Percentiles rank a stretch among this genome's conserved stretches.
These are phyloP conservation scores for Xylaria palmicola DNA, from an alignment of 495 filamentous ascomycete species.

Conservation along the genomic window DNA sequence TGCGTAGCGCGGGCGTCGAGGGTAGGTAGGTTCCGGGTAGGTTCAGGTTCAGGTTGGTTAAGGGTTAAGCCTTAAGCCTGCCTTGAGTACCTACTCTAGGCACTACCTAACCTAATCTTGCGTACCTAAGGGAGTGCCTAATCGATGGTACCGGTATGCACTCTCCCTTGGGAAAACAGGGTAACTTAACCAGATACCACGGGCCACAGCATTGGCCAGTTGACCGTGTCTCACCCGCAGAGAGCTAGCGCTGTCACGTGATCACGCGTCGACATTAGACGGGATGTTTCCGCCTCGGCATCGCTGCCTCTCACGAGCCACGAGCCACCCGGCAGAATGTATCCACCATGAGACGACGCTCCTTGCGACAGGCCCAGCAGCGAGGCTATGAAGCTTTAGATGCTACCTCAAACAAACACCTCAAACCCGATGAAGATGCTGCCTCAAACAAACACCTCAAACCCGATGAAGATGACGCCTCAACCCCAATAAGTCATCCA, in stretches of 20 bases:
- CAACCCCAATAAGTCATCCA: background rate
- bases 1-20: too few species aligned
- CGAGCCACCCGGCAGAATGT: background rate
- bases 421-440: background rate
- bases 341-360: conserved; percentile 16
- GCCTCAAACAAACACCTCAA: background rate
- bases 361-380: conserved; percentile 3
- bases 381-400: background rate
- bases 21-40: background rate
- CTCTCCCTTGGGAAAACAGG: too few species aligned
- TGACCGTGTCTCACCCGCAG: too few species aligned
- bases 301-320: background rate
- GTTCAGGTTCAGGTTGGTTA: too few species aligned
- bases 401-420: background rate
- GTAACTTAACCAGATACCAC: too few species aligned
- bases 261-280: conserved; percentile 6
- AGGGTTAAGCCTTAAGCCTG: too few species aligned
- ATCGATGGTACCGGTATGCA: too few species aligned
- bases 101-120: too few species aligned
- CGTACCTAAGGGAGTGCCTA: too few species aligned
- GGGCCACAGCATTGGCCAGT: too few species aligned
- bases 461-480: background rate
- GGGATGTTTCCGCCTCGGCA: background rate
- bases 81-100: too few species aligned
- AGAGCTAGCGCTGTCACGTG: too few species aligned